Conservation (phyloP, 1,284 basidiomycete species). For the Microbotryum intermedium region DNA sequence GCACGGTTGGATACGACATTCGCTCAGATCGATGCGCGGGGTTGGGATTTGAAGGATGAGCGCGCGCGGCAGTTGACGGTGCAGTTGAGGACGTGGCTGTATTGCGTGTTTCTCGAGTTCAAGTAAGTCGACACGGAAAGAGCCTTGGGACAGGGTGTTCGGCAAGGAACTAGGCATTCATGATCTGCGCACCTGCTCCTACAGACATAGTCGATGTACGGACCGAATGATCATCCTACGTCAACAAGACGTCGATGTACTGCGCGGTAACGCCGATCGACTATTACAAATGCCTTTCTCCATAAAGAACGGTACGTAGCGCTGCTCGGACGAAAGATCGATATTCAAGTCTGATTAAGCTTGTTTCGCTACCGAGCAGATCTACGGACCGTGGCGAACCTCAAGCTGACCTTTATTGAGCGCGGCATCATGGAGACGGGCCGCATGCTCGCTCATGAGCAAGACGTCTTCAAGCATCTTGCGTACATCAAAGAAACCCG, state of each 20-base stretch:
- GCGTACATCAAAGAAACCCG: conserved; percentile 5
- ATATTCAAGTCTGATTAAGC: no score
- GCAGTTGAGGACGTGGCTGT: conserved; percentile 13
- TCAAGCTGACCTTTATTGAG: conserved; percentile 11
- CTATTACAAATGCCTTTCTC: conserved; percentile 2
- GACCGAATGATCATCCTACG: conserved; percentile 8
- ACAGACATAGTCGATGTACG: conserved; percentile 1
- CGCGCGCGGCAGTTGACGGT: conserved; percentile 1
- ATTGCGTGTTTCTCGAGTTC: conserved; percentile 9
- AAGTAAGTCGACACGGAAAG: no score
- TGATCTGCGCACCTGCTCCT: no score
- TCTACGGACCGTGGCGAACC: conserved; percentile 12
- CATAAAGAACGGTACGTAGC: neutral
- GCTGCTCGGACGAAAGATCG: no score
- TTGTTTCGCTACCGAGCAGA: neutral
- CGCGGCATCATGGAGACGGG: conserved; percentile 2
- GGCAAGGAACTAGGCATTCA: no score
- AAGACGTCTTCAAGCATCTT: neutral
- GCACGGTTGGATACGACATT: conserved; percentile 7
- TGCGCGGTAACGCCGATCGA: conserved; percentile 3
- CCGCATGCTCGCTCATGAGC: neutral
- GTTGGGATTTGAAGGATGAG: conserved; percentile 8
- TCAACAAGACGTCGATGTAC: conserved; percentile 9
- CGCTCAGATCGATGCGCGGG: conserved; percentile 12
- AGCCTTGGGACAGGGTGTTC: no score